Percentiles rank a stretch among this genome's conserved stretches.
phyloP scores from a whole-genome alignment of 345 rosid genomes.

The Eucalyptus leucophloia region DNA sequence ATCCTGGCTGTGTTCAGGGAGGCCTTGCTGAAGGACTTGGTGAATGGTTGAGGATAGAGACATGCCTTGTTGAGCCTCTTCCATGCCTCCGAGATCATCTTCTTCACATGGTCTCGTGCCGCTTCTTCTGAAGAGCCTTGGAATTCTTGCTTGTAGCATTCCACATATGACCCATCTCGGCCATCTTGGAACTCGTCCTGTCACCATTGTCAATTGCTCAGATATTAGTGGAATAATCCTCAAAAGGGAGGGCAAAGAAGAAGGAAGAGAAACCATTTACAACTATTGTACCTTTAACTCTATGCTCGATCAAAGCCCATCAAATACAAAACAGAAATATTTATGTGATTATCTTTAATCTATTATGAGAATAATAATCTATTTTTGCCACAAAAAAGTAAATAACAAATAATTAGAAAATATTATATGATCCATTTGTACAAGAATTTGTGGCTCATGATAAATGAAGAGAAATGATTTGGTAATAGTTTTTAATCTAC shows the following conservation, averaged over 20 bases:
- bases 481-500: no score
- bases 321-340: not conserved
- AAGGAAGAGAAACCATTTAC: not conserved
- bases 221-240: not conserved
- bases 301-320: not conserved
- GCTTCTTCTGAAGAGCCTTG: slow-evolving; percentile 5
- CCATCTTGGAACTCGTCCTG: slow-evolving; percentile 6
- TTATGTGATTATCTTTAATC: no score
- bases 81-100: slow-evolving; percentile 42
- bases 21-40: slow-evolving; percentile 17
- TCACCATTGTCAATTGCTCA: not conserved
- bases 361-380: no score
- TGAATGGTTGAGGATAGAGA: slow-evolving; percentile 9
- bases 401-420: no score
- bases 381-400: no score
- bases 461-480: no score
- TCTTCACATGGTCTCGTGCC: slow-evolving; percentile 11
- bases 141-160: slow-evolving; percentile 36
- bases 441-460: no score
- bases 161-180: slow-evolving; percentile 45
- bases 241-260: not conserved
- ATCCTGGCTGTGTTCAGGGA: slow-evolving; percentile 36
- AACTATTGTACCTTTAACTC: not conserved
- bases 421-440: no score
- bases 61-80: slow-evolving; percentile 36